Base-by-base conservation (phyloP, 2,329 filamentous ascomycete genomes). In the Xylaria digitata region DNA sequence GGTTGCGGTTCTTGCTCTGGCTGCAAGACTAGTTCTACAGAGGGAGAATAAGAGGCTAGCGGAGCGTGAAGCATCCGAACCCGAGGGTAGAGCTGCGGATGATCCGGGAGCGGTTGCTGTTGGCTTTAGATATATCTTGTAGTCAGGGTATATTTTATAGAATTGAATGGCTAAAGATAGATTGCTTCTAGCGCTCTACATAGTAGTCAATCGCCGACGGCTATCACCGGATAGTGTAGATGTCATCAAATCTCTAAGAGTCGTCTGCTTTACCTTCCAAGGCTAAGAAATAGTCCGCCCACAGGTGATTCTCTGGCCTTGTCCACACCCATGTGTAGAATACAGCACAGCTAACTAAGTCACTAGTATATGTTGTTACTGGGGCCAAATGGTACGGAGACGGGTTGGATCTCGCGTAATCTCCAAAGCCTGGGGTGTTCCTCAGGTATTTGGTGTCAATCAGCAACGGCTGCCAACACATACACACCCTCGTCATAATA, bases 31-130 rank as follows among this genome's bases (percentile, higher is more conserved):
- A 6, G 76, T 90, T 23, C 80, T 91, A 21, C 81, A 81, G 15
- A 84, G 82, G 77, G 86, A 91, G 78, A 92, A 92, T 68, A 82
- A 78, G 74, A 85, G 85, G 70, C 76, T 91, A 2, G 89, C 88
- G 56, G 75, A 77, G 67, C 82, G 82, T 4, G 80, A 82, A 67
- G 70, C 40, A 8, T 64, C 67, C 4, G 76, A 76, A 30, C 65
- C 69, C 0, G 68, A 72, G 2, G 71, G 69, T 2, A 54, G 40
- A 17, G 56, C 54, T 42, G 54, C 42, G 4, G 53, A 63, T 48
- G 55, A 54, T 17, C 13, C 49, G 23, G 70, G 70, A n/a, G 61
- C 40, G 15, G 61, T 56, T 19, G 57, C 46, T 30, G 53, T 65
- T 15, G 73, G 73, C 7, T 76, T 75, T 19, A 70, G 74, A 40